Base-by-base conservation (phyloP, 2,329 filamentous ascomycete genomes). In the Monosporascus sp. region DNA sequence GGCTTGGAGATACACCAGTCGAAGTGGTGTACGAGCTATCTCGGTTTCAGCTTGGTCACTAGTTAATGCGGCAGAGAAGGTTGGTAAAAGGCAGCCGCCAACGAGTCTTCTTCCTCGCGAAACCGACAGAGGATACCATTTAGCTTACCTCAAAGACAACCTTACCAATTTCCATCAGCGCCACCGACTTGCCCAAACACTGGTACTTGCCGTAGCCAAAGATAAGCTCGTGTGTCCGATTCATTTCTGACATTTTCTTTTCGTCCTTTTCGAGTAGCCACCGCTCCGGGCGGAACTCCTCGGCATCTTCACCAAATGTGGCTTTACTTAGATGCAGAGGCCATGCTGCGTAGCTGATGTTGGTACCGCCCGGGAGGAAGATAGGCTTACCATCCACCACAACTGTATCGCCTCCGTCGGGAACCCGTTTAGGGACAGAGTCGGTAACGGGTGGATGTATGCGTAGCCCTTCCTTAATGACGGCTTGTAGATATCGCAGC, bases 401-500 rank as follows among this genome's bases (percentile, higher is more conserved):
- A 9, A 59, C 50, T 1, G 39, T 48, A 15, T 60, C 58, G 2
- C 58, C 58, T 17, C 25, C 53, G 5, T 52, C 52, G 9, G 58
- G 56, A 9, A 41, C 46, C n/a, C 57, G 50, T 52, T 54, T 60
- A 5, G 57, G 48, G 3, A 65, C 50, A 6, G 60, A 51, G 36
- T 59, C 60, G 9, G 60, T 56, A 0, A 60, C 58, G 0, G 69
- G 69, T 7, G 70, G 69, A 41, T 64, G 68, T 11, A 74, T 64
- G 0, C 74, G 63, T 49, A 73, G 55, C 2, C 64, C 67, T 57
- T 76, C 75, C 36, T 68, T 66, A 46, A 76, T 69, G 20, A 70
- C 68, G 2, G 72, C 72, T 49, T 70, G 66, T 2, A 76, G 61
- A 50, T 72, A 76, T 0, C 69, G 67, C 8, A 74, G 58, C 39